Base-by-base conservation (phyloP, 2,329 filamentous ascomycete species). In the Shiraia sp. region DNA sequence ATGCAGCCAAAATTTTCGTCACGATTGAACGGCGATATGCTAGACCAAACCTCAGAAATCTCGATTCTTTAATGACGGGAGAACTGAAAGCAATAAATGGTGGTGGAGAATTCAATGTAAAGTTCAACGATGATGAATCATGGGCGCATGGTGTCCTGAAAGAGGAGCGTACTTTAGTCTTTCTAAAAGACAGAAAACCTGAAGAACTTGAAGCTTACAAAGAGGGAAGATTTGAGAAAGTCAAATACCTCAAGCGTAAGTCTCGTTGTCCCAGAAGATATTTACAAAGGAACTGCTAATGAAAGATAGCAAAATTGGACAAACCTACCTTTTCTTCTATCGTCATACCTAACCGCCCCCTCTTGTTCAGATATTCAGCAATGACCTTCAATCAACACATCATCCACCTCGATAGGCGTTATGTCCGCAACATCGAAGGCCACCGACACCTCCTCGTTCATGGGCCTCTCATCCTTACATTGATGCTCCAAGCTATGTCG, bases 321-420 rank as follows among this genome's bases (percentile, higher is more conserved):
- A 45, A 69, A n/a, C 75, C 82, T 1, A 74, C 79, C 32, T 81
- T 82, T 55, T 73, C 72, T 13, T 76, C 87, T 54, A 72, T 73
- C 0, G 71, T 96, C 16, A 79, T 72, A 0, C 89, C 90, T 1
- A 84, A 85, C 2, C 75, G 80, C 2, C 75, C 79, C 4, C 79
- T 96, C 4, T 82, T 99, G 39, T 96, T 95, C 72, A 83, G 91
- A 44, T 97, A 92, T 75, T 93, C 87, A 14, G 90, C 90, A 13
- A 51, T 80, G 24, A 92, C 88, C 2, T 91, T 90, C 75, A 99
- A 99, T 69, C 89, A 90, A 1, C 93, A 99, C 70, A 77, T 80
- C 12, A 96, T 99, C 55, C 93, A 99, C 71, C 77, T 95, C 15
- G 88, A 96, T 66, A 79, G 78, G 1, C 63, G 77, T 30, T 95